A percentile compares a stretch with the other conserved stretches of the same genome.
Conservation (phyloP, 805 yeast genomes). For the Spathaspora arborariae region DNA sequence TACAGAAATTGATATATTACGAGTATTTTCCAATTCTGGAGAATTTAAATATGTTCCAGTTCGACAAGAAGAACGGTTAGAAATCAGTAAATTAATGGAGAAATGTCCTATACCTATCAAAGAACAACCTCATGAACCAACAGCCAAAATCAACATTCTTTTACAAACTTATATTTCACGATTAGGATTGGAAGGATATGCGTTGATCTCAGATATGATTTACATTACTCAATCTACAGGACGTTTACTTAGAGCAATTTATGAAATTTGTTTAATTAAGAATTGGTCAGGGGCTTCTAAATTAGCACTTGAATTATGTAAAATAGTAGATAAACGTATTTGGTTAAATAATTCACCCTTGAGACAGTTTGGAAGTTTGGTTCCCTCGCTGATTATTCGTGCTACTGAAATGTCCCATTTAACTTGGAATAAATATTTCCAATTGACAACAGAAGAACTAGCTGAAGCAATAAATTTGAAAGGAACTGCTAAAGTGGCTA, state of each 20-base stretch:
- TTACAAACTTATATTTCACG: constrained; percentile 85
- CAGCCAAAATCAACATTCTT: constrained; percentile 74
- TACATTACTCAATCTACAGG: constrained; percentile 93
- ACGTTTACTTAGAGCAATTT: constrained; percentile 78
- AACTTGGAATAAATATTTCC: constrained; percentile 79
- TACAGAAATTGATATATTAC: constrained; percentile 68
- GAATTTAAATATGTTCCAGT: constrained; percentile 85
- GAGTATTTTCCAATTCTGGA: constrained; percentile 73
- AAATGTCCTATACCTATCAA: constrained; percentile 83
- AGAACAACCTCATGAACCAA: constrained; percentile 64
- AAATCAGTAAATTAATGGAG: constrained; percentile 63
- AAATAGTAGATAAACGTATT: constrained; percentile 73
- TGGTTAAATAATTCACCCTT: constrained; percentile 88
- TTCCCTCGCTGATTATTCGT: constrained; percentile 65
- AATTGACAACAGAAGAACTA: constrained; percentile 68
- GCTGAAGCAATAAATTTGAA: constrained; percentile 78
- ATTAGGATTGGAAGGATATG: constrained; percentile 77
- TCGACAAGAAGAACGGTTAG: constrained; percentile 79
- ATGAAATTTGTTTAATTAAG: constrained; percentile 67
- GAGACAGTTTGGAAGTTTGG: constrained; percentile 68
- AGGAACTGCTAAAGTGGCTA: constrained; percentile 56
- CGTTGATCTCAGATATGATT: constrained; percentile 88
- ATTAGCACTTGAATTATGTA: constrained; percentile 59
- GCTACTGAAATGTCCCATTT: constrained; percentile 76
- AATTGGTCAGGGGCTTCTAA: constrained; percentile 68